phyloP scores from a whole-genome alignment of 2,329 filamentous ascomycete species.

The Diplodia scrobiculata region DNA sequence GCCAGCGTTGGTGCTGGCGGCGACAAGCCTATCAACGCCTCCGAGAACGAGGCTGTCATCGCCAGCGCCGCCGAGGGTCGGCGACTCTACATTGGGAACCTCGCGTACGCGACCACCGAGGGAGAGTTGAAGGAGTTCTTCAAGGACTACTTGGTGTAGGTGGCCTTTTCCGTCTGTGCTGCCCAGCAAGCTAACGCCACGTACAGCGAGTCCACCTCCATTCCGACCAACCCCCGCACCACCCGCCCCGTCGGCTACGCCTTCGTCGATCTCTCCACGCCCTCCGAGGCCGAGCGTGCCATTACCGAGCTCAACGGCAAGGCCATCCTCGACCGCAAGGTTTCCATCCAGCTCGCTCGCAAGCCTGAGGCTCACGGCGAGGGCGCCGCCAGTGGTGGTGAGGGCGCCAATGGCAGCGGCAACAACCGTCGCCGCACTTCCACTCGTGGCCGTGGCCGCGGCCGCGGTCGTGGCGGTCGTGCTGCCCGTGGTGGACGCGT shows the following conservation, averaged over 20 bases:
- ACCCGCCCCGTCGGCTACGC: slow-evolving; percentile 98
- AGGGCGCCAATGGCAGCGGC: slow-evolving; percentile 69
- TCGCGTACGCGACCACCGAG: slow-evolving; percentile 99
- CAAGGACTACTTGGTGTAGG: slow-evolving; percentile 99
- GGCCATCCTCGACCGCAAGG: slow-evolving; percentile 97
- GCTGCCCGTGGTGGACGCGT: slow-evolving; percentile 65
- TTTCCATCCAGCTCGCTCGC: slow-evolving; percentile 96
- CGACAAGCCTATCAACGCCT: slow-evolving; percentile 68
- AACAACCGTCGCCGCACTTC: slow-evolving; percentile 54
- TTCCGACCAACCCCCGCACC: slow-evolving; percentile 98
- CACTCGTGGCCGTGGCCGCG: slow-evolving; percentile 59
- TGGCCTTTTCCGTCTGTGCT: slow-evolving; percentile 40
- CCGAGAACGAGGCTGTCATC: slow-evolving; percentile 86
- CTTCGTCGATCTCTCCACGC: slow-evolving; percentile 96
- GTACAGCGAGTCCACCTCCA: slow-evolving; percentile 91
- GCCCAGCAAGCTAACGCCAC: slow-evolving; percentile 34
- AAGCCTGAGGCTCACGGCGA: slow-evolving; percentile 87
- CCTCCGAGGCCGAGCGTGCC: slow-evolving; percentile 90
- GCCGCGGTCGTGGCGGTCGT: slow-evolving; percentile 63
- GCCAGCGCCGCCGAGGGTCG: slow-evolving; percentile 98
- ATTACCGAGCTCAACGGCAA: slow-evolving; percentile 95
- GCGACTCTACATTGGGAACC: slow-evolving; percentile 99
- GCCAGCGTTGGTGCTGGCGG: slow-evolving; percentile 52
- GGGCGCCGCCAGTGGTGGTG: slow-evolving; percentile 70
- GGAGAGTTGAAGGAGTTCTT: slow-evolving; percentile 99